phyloP scores from a whole-genome alignment of 2,329 filamentous ascomycete genomes.

The Fusarium fracticaudum region DNA sequence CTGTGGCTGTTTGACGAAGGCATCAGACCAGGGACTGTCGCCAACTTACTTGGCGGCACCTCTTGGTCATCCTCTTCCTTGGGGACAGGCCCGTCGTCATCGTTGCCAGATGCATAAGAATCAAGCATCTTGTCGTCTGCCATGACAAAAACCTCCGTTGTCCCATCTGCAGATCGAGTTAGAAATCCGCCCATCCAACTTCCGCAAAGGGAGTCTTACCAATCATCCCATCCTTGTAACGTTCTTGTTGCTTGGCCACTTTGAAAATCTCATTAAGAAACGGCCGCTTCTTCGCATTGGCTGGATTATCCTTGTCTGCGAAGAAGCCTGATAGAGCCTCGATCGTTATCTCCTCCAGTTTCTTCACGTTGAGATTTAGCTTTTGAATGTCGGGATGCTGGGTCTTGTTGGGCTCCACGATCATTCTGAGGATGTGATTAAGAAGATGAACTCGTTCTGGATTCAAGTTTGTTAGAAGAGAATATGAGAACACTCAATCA shows the following conservation, averaged over 20 bases:
- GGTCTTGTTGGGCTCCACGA: conserved; percentile 59
- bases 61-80: conserved; percentile 57
- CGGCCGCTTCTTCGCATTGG: conserved; percentile 64
- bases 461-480: conserved; percentile 6
- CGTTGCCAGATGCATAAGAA: conserved; percentile 59
- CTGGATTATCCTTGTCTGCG: conserved; percentile 59
- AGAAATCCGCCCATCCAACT: not conserved
- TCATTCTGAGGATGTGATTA: conserved; percentile 67
- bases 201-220: conserved; percentile 53
- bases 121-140: conserved; percentile 62
- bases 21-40: conserved; percentile 48
- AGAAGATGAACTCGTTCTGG: conserved; percentile 68
- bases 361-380: conserved; percentile 61
- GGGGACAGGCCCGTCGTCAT: conserved; percentile 51
- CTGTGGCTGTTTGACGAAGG: conserved; percentile 51
- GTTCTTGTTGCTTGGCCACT: conserved; percentile 66
- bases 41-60: conserved; percentile 49
- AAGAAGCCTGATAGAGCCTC: conserved; percentile 69
- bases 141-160: conserved; percentile 60
- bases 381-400: conserved; percentile 65
- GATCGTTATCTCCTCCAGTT: conserved; percentile 66
- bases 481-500: not conserved
- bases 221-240: conserved; percentile 65
- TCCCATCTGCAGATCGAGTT: conserved; percentile 52
- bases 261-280: conserved; percentile 70